Conservation (phyloP, 495 filamentous ascomycete species). For the Penicillium coffeae region DNA sequence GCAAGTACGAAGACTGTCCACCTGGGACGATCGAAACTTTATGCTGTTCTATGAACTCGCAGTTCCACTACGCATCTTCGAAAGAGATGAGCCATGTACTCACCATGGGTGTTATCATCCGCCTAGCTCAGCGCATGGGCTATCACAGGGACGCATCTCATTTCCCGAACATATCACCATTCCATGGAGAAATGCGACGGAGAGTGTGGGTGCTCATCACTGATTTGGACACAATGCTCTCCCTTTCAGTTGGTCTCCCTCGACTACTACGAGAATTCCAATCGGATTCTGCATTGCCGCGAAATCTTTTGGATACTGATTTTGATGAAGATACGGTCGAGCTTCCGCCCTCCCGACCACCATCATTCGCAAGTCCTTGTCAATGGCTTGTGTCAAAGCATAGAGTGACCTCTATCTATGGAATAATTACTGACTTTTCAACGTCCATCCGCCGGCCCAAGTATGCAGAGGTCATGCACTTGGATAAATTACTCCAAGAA, state of each 20-base stretch:
- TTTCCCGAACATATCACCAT: slow-evolving; percentile 45
- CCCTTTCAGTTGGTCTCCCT: slow-evolving; percentile 37
- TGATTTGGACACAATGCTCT: slow-evolving; percentile 45
- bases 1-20: slow-evolving; percentile 39
- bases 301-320: slow-evolving; percentile 28
- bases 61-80: slow-evolving; percentile 29
- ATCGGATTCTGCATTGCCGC: slow-evolving; percentile 35
- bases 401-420: slow-evolving; percentile 36
- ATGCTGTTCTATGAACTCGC: slow-evolving; percentile 30
- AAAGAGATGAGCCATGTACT: slow-evolving; percentile 36
- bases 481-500: slow-evolving; percentile 34
- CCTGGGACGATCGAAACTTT: slow-evolving; percentile 40
- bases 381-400: slow-evolving; percentile 40
- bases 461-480: slow-evolving; percentile 32
- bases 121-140: slow-evolving; percentile 40
- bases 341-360: slow-evolving; percentile 23
- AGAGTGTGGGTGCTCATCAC: slow-evolving; percentile 48
- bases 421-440: slow-evolving; percentile 40
- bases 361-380: slow-evolving; percentile 28
- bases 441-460: slow-evolving; percentile 28
- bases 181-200: slow-evolving; percentile 54
- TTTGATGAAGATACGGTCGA: slow-evolving; percentile 21
- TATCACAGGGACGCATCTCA: slow-evolving; percentile 44
- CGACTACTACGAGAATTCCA: slow-evolving; percentile 26
- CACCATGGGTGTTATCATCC: slow-evolving; percentile 31